Conservation (phyloP, 495 filamentous ascomycete species). For the Hyaloscypha variabilis region DNA sequence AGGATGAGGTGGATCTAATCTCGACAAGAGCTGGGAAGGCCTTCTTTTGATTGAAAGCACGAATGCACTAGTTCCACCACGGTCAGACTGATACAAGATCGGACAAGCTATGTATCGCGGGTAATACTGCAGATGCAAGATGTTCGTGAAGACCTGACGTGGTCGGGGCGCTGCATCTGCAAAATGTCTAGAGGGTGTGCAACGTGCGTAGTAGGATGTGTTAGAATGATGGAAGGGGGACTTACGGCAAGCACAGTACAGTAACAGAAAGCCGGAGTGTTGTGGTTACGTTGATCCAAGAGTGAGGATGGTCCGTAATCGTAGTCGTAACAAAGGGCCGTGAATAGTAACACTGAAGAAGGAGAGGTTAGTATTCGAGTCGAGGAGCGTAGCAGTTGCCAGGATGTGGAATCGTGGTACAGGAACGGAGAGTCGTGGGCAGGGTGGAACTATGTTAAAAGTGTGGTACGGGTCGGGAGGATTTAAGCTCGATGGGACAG, state of each 20-base stretch:
- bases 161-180: constrained; percentile 25
- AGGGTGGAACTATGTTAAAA: constrained; percentile 18
- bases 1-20: background rate
- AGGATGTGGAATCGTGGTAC: constrained; percentile 10
- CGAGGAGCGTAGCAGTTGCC: constrained; percentile 3
- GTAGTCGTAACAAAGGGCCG: constrained; percentile 16
- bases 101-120: constrained; percentile 26
- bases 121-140: constrained; percentile 33
- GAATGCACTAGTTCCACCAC: constrained; percentile 28
- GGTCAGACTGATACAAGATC: constrained; percentile 23
- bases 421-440: constrained; percentile 4
- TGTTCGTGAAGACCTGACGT: constrained; percentile 26
- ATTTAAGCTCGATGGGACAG: background rate
- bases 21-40: background rate
- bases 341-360: constrained; percentile 5
- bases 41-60: background rate
- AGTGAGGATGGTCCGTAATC: constrained; percentile 1
- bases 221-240: background rate
- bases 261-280: constrained; percentile 6
- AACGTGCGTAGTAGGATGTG: constrained; percentile 18
- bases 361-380: constrained; percentile 3
- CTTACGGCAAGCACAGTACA: background rate
- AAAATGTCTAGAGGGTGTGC: constrained; percentile 15
- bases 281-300: constrained; percentile 1
- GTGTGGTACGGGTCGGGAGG: constrained; percentile 29